phyloP scores from a whole-genome alignment of 345 rosid species.

The Xanthoceras sorbifolium region DNA sequence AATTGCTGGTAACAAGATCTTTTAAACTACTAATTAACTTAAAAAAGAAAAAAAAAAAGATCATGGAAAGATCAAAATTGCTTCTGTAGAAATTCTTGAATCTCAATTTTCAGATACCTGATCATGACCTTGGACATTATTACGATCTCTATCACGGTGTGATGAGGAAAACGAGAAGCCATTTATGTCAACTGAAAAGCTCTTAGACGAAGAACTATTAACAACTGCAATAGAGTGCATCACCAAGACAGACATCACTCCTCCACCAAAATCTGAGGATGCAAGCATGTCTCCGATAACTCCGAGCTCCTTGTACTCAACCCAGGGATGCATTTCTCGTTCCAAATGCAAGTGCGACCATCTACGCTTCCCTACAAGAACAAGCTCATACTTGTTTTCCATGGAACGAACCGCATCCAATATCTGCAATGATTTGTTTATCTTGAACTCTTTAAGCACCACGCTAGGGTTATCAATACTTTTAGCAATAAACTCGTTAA shows the following conservation, averaged over 20 bases:
- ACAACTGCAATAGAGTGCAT: conserved; percentile 21
- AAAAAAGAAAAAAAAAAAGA: no score
- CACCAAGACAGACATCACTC: conserved; percentile 29
- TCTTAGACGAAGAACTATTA: neutral
- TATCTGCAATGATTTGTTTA: conserved; percentile 10
- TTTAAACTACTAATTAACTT: no score
- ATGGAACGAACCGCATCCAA: conserved; percentile 14
- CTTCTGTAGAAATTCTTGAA: no score
- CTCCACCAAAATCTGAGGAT: conserved; percentile 25
- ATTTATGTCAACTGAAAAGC: no score
- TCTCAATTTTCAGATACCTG: no score
- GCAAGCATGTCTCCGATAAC: conserved; percentile 38
- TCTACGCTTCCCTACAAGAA: conserved; percentile 31
- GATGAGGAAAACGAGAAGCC: no score
- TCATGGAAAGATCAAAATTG: no score
- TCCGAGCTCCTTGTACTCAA: conserved; percentile 39
- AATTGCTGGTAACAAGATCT: no score
- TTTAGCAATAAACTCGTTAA: conserved; percentile 21
- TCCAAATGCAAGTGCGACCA: neutral
- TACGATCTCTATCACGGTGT: no score
- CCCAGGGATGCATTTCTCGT: conserved; percentile 30
- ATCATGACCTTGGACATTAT: neutral
- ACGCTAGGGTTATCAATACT: neutral
- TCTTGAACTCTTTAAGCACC: neutral
- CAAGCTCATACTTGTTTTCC: conserved; percentile 2